These are phyloP conservation scores for Eutrema yunnanense DNA, from an alignment of 345 rosid genomes.

Conservation along the genomic window DNA sequence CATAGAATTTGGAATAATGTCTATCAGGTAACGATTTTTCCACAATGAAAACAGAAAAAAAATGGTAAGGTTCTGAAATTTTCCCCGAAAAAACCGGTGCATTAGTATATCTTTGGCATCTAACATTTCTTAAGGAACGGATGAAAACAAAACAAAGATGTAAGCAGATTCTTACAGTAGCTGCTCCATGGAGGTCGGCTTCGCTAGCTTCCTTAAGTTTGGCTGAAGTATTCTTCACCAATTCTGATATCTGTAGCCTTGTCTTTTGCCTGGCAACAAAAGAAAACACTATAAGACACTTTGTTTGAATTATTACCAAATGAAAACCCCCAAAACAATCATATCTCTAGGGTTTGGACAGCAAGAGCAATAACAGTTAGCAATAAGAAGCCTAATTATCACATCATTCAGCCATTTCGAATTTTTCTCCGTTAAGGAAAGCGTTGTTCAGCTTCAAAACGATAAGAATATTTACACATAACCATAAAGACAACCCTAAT, in stretches of 20 bases:
- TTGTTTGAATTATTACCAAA: too few species aligned
- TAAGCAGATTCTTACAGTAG: slow-evolving; percentile 39
- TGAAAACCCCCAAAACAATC: too few species aligned
- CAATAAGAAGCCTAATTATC: background rate
- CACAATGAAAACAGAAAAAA: background rate
- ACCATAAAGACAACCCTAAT: background rate
- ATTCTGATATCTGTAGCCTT: slow-evolving; percentile 51
- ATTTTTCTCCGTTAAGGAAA: background rate
- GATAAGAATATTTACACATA: background rate
- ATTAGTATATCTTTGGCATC: background rate
- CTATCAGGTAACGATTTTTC: background rate
- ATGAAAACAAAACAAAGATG: background rate
- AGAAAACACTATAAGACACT: background rate
- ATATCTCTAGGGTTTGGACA: too few species aligned
- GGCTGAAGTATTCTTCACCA: slow-evolving; percentile 64
- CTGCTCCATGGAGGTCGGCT: slow-evolving; percentile 42
- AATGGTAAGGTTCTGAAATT: background rate
- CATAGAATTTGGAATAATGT: background rate
- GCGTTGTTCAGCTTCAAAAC: background rate
- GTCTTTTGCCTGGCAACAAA: slow-evolving; percentile 48
- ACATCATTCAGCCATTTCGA: background rate
- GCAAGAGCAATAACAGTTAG: too few species aligned
- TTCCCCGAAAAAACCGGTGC: background rate
- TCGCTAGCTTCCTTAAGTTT: slow-evolving; percentile 70
- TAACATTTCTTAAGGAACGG: background rate